Conservation (phyloP, 345 rosid species). For the Ceriops tagal region DNA sequence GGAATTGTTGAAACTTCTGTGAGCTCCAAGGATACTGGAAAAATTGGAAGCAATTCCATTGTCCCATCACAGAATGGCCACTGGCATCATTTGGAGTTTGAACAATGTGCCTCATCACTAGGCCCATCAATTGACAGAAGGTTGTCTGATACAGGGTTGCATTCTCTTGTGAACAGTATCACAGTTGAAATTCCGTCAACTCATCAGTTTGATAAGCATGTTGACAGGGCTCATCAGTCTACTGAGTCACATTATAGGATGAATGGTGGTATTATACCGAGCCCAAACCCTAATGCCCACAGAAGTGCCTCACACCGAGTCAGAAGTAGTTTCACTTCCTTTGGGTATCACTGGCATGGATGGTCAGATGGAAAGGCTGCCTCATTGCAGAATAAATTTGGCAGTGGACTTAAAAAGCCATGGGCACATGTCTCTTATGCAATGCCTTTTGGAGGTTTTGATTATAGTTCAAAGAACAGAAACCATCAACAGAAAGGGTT, state of each 20-base stretch:
- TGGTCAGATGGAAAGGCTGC: slow-evolving; percentile 72
- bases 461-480: slow-evolving; percentile 48
- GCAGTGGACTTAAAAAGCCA: slow-evolving; percentile 82
- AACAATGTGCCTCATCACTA: slow-evolving; percentile 12
- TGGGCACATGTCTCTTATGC: slow-evolving; percentile 87
- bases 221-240: slow-evolving; percentile 35
- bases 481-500: slow-evolving; percentile 47
- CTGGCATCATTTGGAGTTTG: slow-evolving; percentile 27
- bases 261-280: slow-evolving; percentile 53
- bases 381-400: slow-evolving; percentile 51
- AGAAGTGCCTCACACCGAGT: slow-evolving; percentile 72
- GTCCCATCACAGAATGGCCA: slow-evolving; percentile 29
- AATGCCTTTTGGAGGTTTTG: slow-evolving; percentile 65
- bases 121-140: slow-evolving; percentile 30
- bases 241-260: slow-evolving; percentile 49
- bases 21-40: slow-evolving; percentile 30
- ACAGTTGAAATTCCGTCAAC: slow-evolving; percentile 56
- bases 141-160: slow-evolving; percentile 31
- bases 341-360: slow-evolving; percentile 51
- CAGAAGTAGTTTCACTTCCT: slow-evolving; percentile 49
- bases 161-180: slow-evolving; percentile 33
- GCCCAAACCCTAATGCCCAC: slow-evolving; percentile 83
- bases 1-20: slow-evolving; percentile 20
- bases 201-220: slow-evolving; percentile 36
- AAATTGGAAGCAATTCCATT: slow-evolving; percentile 24